Evolutionary conservation across 345 rosid species (phyloP), one percentile per base, ranked within the genome.

Genomic region (Raphanus sativus): DNA sequence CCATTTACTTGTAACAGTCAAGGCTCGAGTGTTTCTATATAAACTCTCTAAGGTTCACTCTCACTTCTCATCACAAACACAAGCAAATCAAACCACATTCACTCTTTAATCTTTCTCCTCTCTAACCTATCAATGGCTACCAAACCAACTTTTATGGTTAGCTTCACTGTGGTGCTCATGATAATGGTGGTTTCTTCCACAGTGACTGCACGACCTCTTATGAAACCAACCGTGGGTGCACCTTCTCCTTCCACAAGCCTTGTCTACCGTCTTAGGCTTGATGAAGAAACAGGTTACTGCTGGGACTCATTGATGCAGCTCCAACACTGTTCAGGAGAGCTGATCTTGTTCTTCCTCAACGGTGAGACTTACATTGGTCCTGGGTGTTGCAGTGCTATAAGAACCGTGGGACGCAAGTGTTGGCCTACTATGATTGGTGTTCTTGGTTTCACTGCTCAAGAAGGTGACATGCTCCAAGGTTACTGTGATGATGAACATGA

Each of bases 271-370:
- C 73, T 86, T 55, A 87, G 80, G 50, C 64, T 89, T 52, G 85
- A 84, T 9, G 85, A 81, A 9, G 88, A 82, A 40, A 77, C 92
- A 7, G 10, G 86, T 0, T 75, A 74, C 63, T 93, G 97, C 65
- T 91, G 97, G 97, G 93, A 83, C 64, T 88, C 97, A 13, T 28
- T 91, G 81, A 75, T 87, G 61, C 86, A 88, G 81, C 90, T 91
- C 16, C 92, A 91, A 71, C 80, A 92, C 17, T 91, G 98, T 66
- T 85, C 91, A 0, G 96, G 92, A 0, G 97, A 89, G 85, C 74
- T 93, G 3, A 70, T 88, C 45, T 16, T 86, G 54, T 93, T 93
- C 79, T 93, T 93, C 72, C 81, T 91, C 68, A 86, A 89, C 13
- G 95, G 95, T 3, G 97, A 93, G 78, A 85, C 91, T 4, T 79